Base-by-base conservation (phyloP, 805 yeast species). In the Myxozyma geophila region DNA sequence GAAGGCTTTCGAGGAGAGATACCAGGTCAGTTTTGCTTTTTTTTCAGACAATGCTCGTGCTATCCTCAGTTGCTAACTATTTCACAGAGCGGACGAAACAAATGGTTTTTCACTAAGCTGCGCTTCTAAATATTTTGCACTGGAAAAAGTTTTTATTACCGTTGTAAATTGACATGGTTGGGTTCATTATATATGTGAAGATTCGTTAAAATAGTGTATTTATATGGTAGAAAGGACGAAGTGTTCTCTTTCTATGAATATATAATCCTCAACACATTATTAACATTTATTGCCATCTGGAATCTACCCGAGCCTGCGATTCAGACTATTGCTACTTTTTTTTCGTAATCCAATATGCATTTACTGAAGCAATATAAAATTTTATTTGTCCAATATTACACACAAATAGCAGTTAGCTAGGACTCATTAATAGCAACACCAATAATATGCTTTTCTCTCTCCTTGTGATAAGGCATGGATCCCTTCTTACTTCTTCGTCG, bases 61-160 rank as follows among this genome's bases (percentile, higher is more conserved):
- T 47, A 19, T n/a, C 7, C 2, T 8, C 48, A 41, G 35, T 2
- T 57, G 33, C 21, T 57, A 57, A 47, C 59, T 23, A 17, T 1
- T 53, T 33, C 33, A 36, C 57, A 75, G 74, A 91, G 97, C 80
- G 99, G 99, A 82, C 92, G 95, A 89, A 93, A 93, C 92, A 92
- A 92, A 85, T 95, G 99, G 99, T 95, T 95, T 87, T 95, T 95
- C 92, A 87, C 96, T 83, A 95, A 95, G 86, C 88, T 90, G 81
- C 87, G 88, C 84, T 90, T 90, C 85, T 90, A 89, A 86, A 71
- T 21, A 10, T 21, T 28, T 33, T 46, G 19, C 33, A n/a, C 15
- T 35, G 35, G 9, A 6, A 37, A 48, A 49, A 19, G 21, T 9
- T 39, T 12, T 13, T 58, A 9, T 44, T 51, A 21, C 35, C 47